Conservation (phyloP, 257 asterid species). For the Petunia axillaris region DNA sequence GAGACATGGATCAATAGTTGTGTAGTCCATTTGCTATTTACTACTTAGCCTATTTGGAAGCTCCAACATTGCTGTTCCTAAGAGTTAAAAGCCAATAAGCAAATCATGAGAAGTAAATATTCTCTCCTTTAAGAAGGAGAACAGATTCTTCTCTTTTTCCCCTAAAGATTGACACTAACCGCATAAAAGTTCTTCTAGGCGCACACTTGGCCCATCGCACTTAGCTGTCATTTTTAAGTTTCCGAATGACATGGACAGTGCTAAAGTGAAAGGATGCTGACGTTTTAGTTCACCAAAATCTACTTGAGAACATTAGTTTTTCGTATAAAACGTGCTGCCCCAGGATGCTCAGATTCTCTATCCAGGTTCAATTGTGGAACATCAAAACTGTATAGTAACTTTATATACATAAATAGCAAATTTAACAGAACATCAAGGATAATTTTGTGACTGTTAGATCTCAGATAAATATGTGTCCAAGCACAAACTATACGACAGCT, state of each 20-base stretch:
- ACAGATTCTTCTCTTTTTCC: not conserved
- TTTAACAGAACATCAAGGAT: conserved; percentile 3
- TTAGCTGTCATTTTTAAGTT: not conserved
- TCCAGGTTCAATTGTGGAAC: not conserved
- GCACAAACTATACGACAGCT: conserved; percentile 5
- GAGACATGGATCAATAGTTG: not conserved
- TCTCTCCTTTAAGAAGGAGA: not conserved
- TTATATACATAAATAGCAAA: not conserved
- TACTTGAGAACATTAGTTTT: not conserved
- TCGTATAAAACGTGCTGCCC: not conserved
- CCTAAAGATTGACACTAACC: not conserved
- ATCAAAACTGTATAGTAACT: conserved; percentile 9
- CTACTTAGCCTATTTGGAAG: conserved; percentile 19
- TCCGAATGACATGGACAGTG: not conserved
- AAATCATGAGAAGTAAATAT: not conserved
- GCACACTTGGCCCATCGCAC: not conserved
- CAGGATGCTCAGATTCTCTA: not conserved
- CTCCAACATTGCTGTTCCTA: not conserved
- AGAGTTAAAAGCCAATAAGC: conserved; percentile 7
- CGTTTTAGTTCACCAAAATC: not conserved
- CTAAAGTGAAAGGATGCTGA: not conserved
- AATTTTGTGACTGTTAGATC: conserved; percentile 3
- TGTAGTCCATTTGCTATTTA: conserved; percentile 1
- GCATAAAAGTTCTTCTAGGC: conserved; percentile 5
- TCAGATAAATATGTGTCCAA: not conserved